Conservation (phyloP, 2,329 filamentous ascomycete species). For the Penicillium sp. region DNA sequence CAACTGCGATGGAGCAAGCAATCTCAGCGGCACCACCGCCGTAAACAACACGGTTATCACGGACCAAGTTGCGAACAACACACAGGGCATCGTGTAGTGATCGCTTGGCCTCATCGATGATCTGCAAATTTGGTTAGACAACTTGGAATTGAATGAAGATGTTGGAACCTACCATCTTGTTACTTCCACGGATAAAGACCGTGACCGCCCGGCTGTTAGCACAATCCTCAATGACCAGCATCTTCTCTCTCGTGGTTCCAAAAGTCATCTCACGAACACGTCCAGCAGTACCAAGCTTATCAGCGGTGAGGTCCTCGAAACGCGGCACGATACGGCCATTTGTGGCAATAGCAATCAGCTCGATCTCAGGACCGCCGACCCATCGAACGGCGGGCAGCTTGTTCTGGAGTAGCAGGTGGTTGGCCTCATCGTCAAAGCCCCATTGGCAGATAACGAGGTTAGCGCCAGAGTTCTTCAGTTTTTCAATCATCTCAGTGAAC, state of each 20-base stretch:
- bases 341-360: slow-evolving; percentile 96
- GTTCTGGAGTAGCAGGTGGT: slow-evolving; percentile 96
- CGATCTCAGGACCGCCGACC: slow-evolving; percentile 98
- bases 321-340: slow-evolving; percentile 97
- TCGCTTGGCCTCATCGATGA: slow-evolving; percentile 98
- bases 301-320: slow-evolving; percentile 89
- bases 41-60: slow-evolving; percentile 96
- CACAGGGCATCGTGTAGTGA: slow-evolving; percentile 97
- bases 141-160: not conserved
- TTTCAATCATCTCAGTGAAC: slow-evolving; percentile 97
- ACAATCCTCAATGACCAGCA: slow-evolving; percentile 99
- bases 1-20: slow-evolving; percentile 92
- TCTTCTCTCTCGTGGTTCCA: slow-evolving; percentile 97
- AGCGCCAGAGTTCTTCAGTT: slow-evolving; percentile 96
- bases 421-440: slow-evolving; percentile 99
- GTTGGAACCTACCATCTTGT: slow-evolving; percentile 85
- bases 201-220: slow-evolving; percentile 97
- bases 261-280: slow-evolving; percentile 94
- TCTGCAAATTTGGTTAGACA: slow-evolving; percentile 56
- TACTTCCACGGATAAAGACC: slow-evolving; percentile 93
- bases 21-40: slow-evolving; percentile 96
- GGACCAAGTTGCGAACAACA: slow-evolving; percentile 93
- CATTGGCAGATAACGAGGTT: slow-evolving; percentile 99
- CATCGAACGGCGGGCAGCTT: slow-evolving; percentile 93
- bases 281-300: slow-evolving; percentile 89